Evolutionary conservation across 352 stramenopile genomes (phyloP), one percentile per base, ranked within the genome.

Genomic region (Phytophthora idaei): DNA sequence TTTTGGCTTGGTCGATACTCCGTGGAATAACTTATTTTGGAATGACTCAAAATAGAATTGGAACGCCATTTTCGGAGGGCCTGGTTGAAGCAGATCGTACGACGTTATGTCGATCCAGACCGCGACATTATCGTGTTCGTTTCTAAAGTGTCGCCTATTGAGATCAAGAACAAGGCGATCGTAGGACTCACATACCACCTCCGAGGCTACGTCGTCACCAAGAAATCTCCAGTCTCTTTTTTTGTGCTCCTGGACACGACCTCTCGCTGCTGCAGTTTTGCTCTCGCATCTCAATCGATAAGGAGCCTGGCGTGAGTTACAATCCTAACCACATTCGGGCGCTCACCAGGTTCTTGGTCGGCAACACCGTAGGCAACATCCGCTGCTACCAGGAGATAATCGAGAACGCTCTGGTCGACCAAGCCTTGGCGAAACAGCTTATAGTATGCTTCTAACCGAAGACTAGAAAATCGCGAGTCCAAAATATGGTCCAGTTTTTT

Each of bases 201-300:
- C 0, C 51, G 59, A 32, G 50, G 65, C 31, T 73, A 69, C 65
- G 65, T 86, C 15, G 55, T 90, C 15, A 67, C 84, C 25, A 78
- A 78, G 44, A 67, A 48, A 41, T 69, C 79, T 12, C 57, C 47
- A 29, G 32, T 36, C 0, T 76, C 73, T 10, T n/a, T n/a, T n/a
- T n/a, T n/a, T n/a, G n/a, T n/a, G 58, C 63, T 25, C 53, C 58
- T 21, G 54, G 49, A 5, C 45, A 64, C 8, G 67, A 80, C 17
- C 60, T 70, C 27, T 72, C 77, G n/a, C 63, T 88, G 31, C 59
- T 89, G 44, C 75, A 87, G 57, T 78, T 74, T 52, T 83, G 76
- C 52, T 71, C 73, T 25, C 67, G 82, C 15, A 80, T 82, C 46
- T 83, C 77, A 12, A 75, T 80, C n/a, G 69, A 87, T 49, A 74